Percentiles rank a stretch among this genome's conserved stretches.
These are phyloP conservation scores for Colletotrichum destructivum DNA, from an alignment of 2,329 filamentous ascomycete genomes.

Conservation along the genomic window DNA sequence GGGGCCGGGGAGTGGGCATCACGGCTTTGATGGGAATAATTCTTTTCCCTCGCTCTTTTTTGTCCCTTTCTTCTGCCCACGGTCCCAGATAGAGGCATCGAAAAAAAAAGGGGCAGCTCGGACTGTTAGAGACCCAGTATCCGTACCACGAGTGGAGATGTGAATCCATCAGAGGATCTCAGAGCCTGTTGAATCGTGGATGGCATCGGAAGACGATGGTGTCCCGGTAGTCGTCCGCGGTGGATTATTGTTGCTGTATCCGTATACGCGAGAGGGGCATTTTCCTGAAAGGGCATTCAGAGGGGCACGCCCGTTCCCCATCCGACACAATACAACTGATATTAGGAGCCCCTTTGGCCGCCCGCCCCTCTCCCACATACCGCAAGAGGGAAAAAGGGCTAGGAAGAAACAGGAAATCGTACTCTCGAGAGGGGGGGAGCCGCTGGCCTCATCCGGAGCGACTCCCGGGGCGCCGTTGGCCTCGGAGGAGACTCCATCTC, in stretches of 20 bases:
- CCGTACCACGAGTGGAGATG: not conserved
- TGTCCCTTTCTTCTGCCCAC: not conserved
- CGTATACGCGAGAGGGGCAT: not conserved
- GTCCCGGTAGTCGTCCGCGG: not conserved
- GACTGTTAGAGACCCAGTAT: not conserved
- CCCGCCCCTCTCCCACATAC: not conserved
- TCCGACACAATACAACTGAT: not conserved
- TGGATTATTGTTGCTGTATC: not conserved
- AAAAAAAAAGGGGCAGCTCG: not conserved
- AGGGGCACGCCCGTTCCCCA: no score
- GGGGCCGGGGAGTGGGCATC: not conserved
- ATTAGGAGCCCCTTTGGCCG: not conserved
- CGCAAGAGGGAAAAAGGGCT: not conserved
- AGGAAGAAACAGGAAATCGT: slow-evolving; percentile 16
- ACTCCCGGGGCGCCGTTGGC: not conserved
- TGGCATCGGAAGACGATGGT: not conserved
- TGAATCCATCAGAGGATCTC: not conserved
- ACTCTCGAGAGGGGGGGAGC: not conserved
- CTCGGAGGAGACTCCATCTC: not conserved
- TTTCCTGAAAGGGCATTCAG: not conserved
- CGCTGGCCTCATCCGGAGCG: slow-evolving; percentile 11
- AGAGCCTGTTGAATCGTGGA: not conserved
- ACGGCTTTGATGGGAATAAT: not conserved
- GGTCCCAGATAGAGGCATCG: not conserved
- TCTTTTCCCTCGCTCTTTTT: not conserved